A percentile compares a stretch with the other conserved stretches of the same genome.
Evolutionary conservation across 1,284 basidiomycete genomes (phyloP).

Genomic region (Xerocomus nothofagi): DNA sequence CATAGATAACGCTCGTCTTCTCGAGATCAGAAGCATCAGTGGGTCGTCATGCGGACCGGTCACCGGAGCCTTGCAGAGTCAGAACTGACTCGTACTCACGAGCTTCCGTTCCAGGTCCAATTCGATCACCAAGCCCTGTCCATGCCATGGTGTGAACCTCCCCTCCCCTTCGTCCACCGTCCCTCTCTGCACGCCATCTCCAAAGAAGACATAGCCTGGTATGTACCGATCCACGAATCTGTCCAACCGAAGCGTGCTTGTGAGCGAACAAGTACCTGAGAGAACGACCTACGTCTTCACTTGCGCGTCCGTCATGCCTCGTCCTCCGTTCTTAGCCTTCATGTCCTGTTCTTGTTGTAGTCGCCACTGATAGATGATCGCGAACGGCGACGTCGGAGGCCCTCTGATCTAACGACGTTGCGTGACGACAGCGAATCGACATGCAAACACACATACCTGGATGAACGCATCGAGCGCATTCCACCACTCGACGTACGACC

Average conservation of each 20-base stretch:
- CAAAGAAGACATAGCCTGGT: slow-evolving; percentile 76
- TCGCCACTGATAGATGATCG: slow-evolving; percentile 76
- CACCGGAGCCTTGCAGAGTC: neutral
- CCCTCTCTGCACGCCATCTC: slow-evolving; percentile 35
- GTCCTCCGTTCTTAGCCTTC: slow-evolving; percentile 80
- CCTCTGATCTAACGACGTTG: slow-evolving; percentile 46
- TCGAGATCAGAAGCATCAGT: too few relatives aligned
- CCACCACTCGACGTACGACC: slow-evolving; percentile 67
- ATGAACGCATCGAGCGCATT: slow-evolving; percentile 65
- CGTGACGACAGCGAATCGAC: neutral
- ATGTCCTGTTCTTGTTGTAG: slow-evolving; percentile 85
- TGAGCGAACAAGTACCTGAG: slow-evolving; percentile 6
- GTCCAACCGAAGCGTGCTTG: neutral
- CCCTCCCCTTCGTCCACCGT: slow-evolving; percentile 28
- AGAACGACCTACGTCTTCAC: slow-evolving; percentile 62
- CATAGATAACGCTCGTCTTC: slow-evolving; percentile 1
- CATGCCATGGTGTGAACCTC: slow-evolving; percentile 25
- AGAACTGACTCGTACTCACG: slow-evolving; percentile 22
- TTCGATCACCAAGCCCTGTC: slow-evolving; percentile 27
- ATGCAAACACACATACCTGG: slow-evolving; percentile 58
- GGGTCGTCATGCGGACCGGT: neutral
- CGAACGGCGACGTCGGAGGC: slow-evolving; percentile 47
- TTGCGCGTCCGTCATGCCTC: slow-evolving; percentile 81
- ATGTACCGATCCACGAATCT: slow-evolving; percentile 83
- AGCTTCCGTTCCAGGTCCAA: slow-evolving; percentile 28